Percentiles rank a stretch among this genome's conserved stretches.
These are phyloP conservation scores for Aureobasidium mangrovei DNA, from an alignment of 2,329 filamentous ascomycete genomes.

Conservation along the genomic window DNA sequence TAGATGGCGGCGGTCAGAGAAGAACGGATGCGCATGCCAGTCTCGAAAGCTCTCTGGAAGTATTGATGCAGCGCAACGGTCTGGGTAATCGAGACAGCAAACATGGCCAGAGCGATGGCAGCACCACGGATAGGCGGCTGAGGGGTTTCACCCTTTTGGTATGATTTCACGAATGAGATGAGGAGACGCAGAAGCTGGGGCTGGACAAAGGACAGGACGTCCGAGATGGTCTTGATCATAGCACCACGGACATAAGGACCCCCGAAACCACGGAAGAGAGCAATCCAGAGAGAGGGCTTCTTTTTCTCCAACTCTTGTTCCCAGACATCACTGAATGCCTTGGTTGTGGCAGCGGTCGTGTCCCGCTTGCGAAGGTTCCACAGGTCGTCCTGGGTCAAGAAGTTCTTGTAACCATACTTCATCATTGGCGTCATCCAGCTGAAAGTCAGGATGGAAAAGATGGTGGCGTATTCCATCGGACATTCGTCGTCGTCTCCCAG, in stretches of 20 bases:
- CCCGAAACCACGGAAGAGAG: conserved; percentile 75
- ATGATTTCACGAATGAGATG: conserved; percentile 77
- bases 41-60: conserved; percentile 89
- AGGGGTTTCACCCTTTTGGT: conserved; percentile 49
- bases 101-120: conserved; percentile 87
- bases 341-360: conserved; percentile 65
- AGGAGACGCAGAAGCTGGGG: conserved; percentile 80
- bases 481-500: conserved; percentile 62
- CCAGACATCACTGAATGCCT: conserved; percentile 68
- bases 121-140: conserved; percentile 77
- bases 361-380: conserved; percentile 83
- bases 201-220: conserved; percentile 77
- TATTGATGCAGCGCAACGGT: conserved; percentile 93
- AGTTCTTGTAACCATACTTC: conserved; percentile 87
- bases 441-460: conserved; percentile 91
- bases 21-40: conserved; percentile 93
- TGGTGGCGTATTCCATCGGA: conserved; percentile 79
- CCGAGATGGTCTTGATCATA: conserved; percentile 82
- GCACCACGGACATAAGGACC: conserved; percentile 73
- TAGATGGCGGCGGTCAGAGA: conserved; percentile 87
- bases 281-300: conserved; percentile 75
- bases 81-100: conserved; percentile 73
- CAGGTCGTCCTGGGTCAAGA: conserved; percentile 85
- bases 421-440: conserved; percentile 99
- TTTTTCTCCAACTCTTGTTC: conserved; percentile 62